phyloP scores from a whole-genome alignment of 192 early-diverging fungal species.

The Coemansia reversa region DNA sequence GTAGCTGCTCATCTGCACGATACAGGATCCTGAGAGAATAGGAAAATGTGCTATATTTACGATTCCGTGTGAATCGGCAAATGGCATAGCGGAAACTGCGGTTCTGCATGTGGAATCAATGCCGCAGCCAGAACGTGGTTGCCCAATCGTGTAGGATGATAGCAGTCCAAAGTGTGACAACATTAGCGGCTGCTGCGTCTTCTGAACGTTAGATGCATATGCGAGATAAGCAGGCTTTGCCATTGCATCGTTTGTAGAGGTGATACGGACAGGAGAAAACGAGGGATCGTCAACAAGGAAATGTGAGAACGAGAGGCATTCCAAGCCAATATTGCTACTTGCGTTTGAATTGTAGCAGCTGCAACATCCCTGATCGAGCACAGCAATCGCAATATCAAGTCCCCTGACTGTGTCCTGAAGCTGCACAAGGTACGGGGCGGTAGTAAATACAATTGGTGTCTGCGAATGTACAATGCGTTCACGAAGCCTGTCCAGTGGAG shows the following conservation, averaged over 20 bases:
- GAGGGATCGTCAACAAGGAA: conserved; percentile 39
- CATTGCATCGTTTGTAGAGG: conserved; percentile 33
- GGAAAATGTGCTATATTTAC: conserved; percentile 47
- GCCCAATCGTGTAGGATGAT: conserved; percentile 21
- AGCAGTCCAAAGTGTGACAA: conserved; percentile 51
- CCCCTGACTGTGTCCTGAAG: conserved; percentile 14
- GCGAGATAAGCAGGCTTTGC: conserved; percentile 41
- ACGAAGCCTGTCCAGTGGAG: conserved; percentile 11
- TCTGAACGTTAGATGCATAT: conserved; percentile 15
- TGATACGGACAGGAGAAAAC: conserved; percentile 45
- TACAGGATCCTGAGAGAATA: conserved; percentile 43
- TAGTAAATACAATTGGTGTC: conserved; percentile 36
- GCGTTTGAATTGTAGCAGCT: neutral
- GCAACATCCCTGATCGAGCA: conserved; percentile 21
- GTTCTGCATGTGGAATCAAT: conserved; percentile 20
- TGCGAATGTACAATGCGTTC: conserved; percentile 24
- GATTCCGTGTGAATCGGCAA: conserved; percentile 41
- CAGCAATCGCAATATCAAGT: conserved; percentile 21
- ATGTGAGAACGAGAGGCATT: conserved; percentile 21
- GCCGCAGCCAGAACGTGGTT: conserved; percentile 5
- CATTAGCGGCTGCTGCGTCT: conserved; percentile 21
- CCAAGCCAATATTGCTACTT: neutral
- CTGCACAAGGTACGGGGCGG: conserved; percentile 14
- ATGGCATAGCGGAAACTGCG: conserved; percentile 39
- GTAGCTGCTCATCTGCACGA: conserved; percentile 34